These are phyloP conservation scores for Collariella sp. DNA, from an alignment of 495 filamentous ascomycete species.

Conservation along the genomic window DNA sequence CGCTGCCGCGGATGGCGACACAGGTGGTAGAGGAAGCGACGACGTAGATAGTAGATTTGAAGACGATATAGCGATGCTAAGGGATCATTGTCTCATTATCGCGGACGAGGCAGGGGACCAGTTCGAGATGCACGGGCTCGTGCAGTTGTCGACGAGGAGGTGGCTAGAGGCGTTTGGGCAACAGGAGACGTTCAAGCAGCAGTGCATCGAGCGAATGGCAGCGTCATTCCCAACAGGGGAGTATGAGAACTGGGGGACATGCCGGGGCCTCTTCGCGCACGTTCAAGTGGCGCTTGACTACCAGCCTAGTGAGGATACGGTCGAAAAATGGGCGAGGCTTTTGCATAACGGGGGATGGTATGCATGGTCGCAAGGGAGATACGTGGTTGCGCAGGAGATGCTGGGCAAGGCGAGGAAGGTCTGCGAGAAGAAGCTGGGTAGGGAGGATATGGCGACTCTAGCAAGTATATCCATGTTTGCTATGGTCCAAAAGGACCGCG, in stretches of 20 bases:
- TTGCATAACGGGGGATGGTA: conserved; percentile 20
- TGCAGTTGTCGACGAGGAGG: conserved; percentile 36
- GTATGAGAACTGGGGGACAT: neutral
- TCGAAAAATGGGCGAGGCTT: conserved; percentile 14
- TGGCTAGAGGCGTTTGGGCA: conserved; percentile 31
- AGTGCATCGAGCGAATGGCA: conserved; percentile 27
- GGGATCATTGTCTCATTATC: conserved; percentile 37
- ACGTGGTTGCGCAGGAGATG: conserved; percentile 14
- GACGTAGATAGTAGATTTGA: conserved; percentile 32
- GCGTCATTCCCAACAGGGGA: conserved; percentile 33
- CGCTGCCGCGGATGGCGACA: too few species aligned
- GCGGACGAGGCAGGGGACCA: conserved; percentile 7
- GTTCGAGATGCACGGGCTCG: conserved; percentile 37
- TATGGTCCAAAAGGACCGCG: conserved; percentile 17
- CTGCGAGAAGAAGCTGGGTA: conserved; percentile 22
- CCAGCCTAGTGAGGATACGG: conserved; percentile 7
- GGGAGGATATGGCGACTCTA: conserved; percentile 29
- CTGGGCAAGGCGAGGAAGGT: conserved; percentile 5
- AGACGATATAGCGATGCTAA: conserved; percentile 33
- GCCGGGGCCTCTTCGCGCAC: conserved; percentile 1
- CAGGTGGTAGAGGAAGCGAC: too few species aligned
- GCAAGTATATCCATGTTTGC: conserved; percentile 21
- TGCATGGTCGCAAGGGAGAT: conserved; percentile 17
- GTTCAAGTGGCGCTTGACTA: conserved; percentile 9
- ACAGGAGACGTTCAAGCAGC: conserved; percentile 32